A percentile compares a stretch with the other conserved stretches of the same genome.
phyloP scores from a whole-genome alignment of 169 alveolate species.

The Plasmodium billcollinsi region DNA sequence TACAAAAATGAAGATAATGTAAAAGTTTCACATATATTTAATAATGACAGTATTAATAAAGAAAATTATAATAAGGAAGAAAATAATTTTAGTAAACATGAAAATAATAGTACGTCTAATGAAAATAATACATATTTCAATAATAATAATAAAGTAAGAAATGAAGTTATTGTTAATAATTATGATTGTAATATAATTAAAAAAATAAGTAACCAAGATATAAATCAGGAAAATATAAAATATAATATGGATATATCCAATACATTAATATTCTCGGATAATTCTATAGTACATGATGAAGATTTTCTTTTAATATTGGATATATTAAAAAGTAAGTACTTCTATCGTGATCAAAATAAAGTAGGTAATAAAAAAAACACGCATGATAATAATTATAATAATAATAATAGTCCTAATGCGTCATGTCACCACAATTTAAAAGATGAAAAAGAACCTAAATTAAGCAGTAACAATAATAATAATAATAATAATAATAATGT shows the following conservation, averaged over 20 bases:
- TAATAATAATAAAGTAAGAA: not conserved
- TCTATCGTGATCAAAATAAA: not conserved
- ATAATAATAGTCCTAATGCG: not conserved
- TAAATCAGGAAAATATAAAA: conserved; percentile 24
- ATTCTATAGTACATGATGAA: conserved; percentile 34
- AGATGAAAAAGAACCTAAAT: not conserved
- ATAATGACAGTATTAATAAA: not conserved
- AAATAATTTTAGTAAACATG: not conserved
- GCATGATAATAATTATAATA: not conserved
- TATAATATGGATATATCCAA: conserved; percentile 2
- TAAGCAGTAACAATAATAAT: not conserved
- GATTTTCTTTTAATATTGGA: conserved; percentile 32
- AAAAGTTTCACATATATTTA: not conserved
- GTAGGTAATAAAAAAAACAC: not conserved
- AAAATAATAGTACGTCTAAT: not conserved
- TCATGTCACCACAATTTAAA: not conserved
- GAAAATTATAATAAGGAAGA: not conserved
- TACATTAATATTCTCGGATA: conserved; percentile 30
- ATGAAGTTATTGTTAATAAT: not conserved
- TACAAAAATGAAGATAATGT: not conserved
- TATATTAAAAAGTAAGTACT: conserved; percentile 18
- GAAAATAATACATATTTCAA: not conserved
- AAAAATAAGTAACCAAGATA: conserved; percentile 21
- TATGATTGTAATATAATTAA: conserved; percentile 39
- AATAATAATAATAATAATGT: not conserved